phyloP scores from a whole-genome alignment of 441 rosid species.

The Populus tomentosa region DNA sequence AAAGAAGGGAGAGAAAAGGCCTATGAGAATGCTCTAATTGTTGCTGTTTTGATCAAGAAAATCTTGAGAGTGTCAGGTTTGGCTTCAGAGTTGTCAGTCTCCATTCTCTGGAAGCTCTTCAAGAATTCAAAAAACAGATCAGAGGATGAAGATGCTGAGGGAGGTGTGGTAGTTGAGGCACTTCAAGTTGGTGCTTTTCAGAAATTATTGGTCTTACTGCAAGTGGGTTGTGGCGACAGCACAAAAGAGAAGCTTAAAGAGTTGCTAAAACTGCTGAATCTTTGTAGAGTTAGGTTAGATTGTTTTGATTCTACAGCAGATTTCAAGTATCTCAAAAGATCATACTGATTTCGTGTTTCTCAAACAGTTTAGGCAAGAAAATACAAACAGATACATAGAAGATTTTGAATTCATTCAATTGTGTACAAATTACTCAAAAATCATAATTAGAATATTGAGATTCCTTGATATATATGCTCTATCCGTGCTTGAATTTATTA shows the following conservation, averaged over 20 bases:
- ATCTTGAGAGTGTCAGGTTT: slow-evolving; percentile 17
- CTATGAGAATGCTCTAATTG: slow-evolving; percentile 13
- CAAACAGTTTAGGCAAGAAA: not conserved
- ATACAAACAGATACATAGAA: not conserved
- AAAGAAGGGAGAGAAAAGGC: slow-evolving; percentile 20
- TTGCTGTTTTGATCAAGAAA: slow-evolving; percentile 12
- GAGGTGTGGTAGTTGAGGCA: slow-evolving; percentile 15
- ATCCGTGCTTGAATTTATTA: not conserved
- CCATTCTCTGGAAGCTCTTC: slow-evolving; percentile 20
- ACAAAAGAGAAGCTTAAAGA: slow-evolving; percentile 19
- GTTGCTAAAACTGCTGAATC: slow-evolving; percentile 22
- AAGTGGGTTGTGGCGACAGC: slow-evolving; percentile 17
- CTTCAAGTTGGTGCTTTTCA: slow-evolving; percentile 22
- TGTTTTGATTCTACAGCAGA: slow-evolving; percentile 21
- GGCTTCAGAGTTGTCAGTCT: slow-evolving; percentile 4
- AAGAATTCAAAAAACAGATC: slow-evolving; percentile 1
- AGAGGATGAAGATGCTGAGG: not conserved
- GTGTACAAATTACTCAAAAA: not conserved
- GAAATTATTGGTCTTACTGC: slow-evolving; percentile 18
- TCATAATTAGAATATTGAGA: not conserved
- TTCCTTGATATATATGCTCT: not conserved
- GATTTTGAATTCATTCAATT: not conserved
- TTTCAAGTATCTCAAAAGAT: slow-evolving; percentile 14
- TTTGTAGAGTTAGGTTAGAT: slow-evolving; percentile 10
- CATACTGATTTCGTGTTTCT: not conserved